Base-by-base conservation (phyloP, 2,329 filamentous ascomycete species). In the Ophiostoma tasmaniense region DNA sequence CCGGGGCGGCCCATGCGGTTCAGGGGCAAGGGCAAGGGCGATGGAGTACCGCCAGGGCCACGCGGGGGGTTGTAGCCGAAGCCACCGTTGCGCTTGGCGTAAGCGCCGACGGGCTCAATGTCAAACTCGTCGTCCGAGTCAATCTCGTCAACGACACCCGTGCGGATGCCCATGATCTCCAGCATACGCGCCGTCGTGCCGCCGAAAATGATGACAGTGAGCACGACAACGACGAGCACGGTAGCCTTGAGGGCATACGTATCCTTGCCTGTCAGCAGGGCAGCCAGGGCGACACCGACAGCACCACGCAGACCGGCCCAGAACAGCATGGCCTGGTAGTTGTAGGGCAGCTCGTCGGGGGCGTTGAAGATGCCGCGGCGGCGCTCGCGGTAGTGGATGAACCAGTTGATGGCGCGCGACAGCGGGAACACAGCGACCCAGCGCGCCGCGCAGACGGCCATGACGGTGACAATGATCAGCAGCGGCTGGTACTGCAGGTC, bases 241-340 rank as follows among this genome's bases (percentile, higher is more conserved):
- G 95, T 99, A 7, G 95, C 95, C 74, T 93, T 90, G 45, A 99
- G 83, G 0, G 92, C 91, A 70, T 89, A 90, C 0, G 88, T 89
- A 76, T 96, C 95, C 67, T 89, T 87, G 64, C 93, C 95, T 0
- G 87, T 89, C 64, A 99, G 84, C 33, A 96, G 90, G 28, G 94
- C 94, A 39, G 95, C 95, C 64, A 99, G 83, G 1, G 95, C 95
- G 45, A 99, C 95, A 69, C 95, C 95, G 74, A 99, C 95, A 64
- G 95, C 95, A 74, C 95, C 95, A 72, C 95, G 91, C 37, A 99
- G 84, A 33, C 95, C 95, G 20, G 95, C 95, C 95, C 95, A 99
- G 81, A 96, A 99, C n/a, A 99, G 87, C 95, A 99, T 98, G n/a
- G 91, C 93, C 79, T 98, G 95, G 79, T 98, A 97, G 74, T 92